Evolutionary conservation across 2,329 filamentous ascomycete genomes (phyloP).

Genomic region (Talaromyces sp.): DNA sequence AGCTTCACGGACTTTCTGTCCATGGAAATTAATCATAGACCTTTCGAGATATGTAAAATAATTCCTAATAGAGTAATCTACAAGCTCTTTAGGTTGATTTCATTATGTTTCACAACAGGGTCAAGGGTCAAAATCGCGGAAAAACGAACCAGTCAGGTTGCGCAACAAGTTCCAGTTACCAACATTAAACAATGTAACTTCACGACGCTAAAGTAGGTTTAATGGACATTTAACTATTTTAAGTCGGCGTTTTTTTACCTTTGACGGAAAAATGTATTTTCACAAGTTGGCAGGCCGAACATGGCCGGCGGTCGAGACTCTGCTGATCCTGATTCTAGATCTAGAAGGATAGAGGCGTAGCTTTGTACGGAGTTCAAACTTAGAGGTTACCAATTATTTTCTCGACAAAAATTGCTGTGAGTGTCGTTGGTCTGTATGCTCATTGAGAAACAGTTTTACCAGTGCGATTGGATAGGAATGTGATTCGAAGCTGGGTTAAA

Average conservation of each 20-base stretch:
- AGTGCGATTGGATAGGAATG: neutral
- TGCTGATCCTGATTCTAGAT: neutral
- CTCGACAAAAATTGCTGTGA: neutral
- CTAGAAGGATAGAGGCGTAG: no score
- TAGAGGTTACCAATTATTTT: neutral
- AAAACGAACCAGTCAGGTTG: neutral
- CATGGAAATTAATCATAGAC: neutral
- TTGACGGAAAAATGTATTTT: neutral
- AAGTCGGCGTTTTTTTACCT: neutral
- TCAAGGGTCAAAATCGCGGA: neutral
- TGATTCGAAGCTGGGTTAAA: no score
- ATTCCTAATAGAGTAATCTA: neutral
- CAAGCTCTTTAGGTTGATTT: neutral
- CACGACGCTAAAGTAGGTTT: neutral
- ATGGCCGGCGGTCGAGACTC: neutral
- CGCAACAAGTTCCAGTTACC: neutral
- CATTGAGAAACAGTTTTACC: neutral
- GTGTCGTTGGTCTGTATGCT: neutral
- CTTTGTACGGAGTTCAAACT: neutral
- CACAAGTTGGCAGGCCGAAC: no score
- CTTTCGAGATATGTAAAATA: neutral
- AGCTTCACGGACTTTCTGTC: neutral
- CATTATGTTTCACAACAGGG: neutral
- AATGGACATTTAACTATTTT: neutral
- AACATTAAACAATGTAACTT: neutral